These are phyloP conservation scores for Monilinia fructicola DNA, from an alignment of 2,329 filamentous ascomycete genomes.

Conservation along the genomic window DNA sequence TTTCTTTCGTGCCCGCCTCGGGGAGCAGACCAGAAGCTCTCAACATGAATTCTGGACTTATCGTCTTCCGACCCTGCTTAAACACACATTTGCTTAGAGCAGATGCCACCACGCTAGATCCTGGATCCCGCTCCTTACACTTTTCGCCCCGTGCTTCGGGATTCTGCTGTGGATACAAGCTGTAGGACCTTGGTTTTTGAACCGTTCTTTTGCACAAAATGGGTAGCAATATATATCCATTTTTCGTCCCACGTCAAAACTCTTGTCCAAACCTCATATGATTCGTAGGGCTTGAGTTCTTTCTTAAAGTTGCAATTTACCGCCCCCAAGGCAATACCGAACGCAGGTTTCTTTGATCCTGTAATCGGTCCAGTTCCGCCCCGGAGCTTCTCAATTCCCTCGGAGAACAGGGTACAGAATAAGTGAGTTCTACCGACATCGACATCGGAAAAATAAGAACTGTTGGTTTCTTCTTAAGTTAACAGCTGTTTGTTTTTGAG, in stretches of 20 bases:
- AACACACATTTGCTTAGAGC: slow-evolving; percentile 59
- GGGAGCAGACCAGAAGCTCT: slow-evolving; percentile 61
- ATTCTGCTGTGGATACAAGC: slow-evolving; percentile 41
- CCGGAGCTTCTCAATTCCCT: slow-evolving; percentile 41
- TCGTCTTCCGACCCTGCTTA: slow-evolving; percentile 62
- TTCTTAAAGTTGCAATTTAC: slow-evolving; percentile 62
- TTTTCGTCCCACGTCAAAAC: slow-evolving; percentile 77
- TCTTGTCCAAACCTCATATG: slow-evolving; percentile 72
- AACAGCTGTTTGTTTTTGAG: not conserved
- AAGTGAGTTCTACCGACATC: slow-evolving; percentile 67
- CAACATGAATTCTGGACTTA: slow-evolving; percentile 63
- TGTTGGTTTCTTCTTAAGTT: slow-evolving; percentile 54
- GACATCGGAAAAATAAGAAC: slow-evolving; percentile 68
- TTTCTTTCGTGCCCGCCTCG: not conserved
- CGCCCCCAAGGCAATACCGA: slow-evolving; percentile 50
- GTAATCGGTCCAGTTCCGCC: slow-evolving; percentile 40
- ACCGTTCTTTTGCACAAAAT: slow-evolving; percentile 49
- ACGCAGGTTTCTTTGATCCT: slow-evolving; percentile 37
- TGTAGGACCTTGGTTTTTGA: slow-evolving; percentile 40
- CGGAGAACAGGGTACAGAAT: slow-evolving; percentile 51
- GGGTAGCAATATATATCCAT: slow-evolving; percentile 66
- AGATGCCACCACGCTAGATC: slow-evolving; percentile 44
- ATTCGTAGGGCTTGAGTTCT: slow-evolving; percentile 67
- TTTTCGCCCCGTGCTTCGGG: slow-evolving; percentile 17
- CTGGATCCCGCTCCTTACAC: slow-evolving; percentile 6